A percentile compares a stretch with the other conserved stretches of the same genome.
These are phyloP conservation scores for Myriosclerotinia duriaeana DNA, from an alignment of 2,329 filamentous ascomycete genomes.

Conservation along the genomic window DNA sequence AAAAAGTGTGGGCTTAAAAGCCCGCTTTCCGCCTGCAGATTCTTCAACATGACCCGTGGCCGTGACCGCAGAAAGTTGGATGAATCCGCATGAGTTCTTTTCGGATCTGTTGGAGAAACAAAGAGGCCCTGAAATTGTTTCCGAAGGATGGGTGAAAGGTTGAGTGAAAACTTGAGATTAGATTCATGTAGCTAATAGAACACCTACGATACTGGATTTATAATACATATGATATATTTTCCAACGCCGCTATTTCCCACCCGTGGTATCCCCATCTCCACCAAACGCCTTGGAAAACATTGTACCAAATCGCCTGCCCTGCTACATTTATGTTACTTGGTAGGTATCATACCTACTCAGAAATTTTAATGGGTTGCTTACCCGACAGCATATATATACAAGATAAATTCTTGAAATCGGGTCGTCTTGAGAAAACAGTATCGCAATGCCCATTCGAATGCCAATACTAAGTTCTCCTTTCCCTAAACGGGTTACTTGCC, in stretches of 20 bases:
- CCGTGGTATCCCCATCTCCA: constrained; percentile 21
- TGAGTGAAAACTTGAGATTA: too few relatives aligned
- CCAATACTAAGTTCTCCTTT: background rate
- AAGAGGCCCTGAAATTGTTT: too few relatives aligned
- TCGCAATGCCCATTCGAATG: background rate
- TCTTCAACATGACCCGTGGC: too few relatives aligned
- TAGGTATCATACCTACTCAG: background rate
- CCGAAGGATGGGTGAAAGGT: too few relatives aligned
- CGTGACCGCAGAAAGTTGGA: too few relatives aligned
- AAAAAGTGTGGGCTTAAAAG: too few relatives aligned
- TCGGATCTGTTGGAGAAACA: too few relatives aligned
- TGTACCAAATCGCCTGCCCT: background rate
- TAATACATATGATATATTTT: constrained; percentile 7
- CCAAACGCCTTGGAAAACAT: constrained; percentile 5
- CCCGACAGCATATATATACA: background rate
- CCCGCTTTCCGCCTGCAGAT: too few relatives aligned
- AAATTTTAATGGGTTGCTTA: background rate
- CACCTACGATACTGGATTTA: background rate
- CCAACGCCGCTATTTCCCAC: background rate
- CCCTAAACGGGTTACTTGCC: background rate
- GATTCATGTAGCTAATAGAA: too few relatives aligned
- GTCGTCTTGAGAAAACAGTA: background rate
- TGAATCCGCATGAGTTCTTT: too few relatives aligned
- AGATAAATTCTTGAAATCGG: background rate
- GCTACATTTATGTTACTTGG: too few relatives aligned